phyloP scores from a whole-genome alignment of 1,284 basidiomycete species.

The Phlebopus sp. region DNA sequence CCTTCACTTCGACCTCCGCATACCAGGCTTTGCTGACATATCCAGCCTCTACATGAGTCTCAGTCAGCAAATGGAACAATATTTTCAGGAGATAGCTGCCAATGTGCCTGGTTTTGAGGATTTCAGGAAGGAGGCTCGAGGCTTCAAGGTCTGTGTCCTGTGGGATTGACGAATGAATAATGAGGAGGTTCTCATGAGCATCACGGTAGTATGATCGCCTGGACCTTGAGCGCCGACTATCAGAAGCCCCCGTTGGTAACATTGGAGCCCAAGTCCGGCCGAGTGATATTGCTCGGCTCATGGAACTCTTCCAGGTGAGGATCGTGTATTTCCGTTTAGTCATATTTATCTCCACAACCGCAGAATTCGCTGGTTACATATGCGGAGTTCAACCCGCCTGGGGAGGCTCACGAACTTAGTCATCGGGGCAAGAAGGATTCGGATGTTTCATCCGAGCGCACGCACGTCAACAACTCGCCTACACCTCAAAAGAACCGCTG shows the following conservation, averaged over 20 bases:
- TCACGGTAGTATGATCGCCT: slow-evolving; percentile 61
- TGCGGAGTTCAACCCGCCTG: slow-evolving; percentile 59
- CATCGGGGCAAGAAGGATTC: slow-evolving; percentile 29
- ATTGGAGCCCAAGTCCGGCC: slow-evolving; percentile 54
- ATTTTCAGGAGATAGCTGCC: slow-evolving; percentile 63
- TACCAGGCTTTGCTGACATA: slow-evolving; percentile 80
- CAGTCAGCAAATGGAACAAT: slow-evolving; percentile 77
- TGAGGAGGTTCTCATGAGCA: slow-evolving; percentile 3
- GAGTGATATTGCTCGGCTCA: slow-evolving; percentile 76
- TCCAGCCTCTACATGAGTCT: slow-evolving; percentile 71
- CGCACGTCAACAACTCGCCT: slow-evolving; percentile 34
- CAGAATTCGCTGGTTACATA: slow-evolving; percentile 71
- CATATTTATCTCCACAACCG: background rate
- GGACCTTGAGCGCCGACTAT: slow-evolving; percentile 61
- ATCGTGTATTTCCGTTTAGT: slow-evolving; percentile 3
- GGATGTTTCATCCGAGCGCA: slow-evolving; percentile 33
- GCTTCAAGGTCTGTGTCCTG: slow-evolving; percentile 60
- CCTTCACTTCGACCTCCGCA: slow-evolving; percentile 79
- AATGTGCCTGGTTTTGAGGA: slow-evolving; percentile 64
- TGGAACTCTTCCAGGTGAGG: slow-evolving; percentile 76
- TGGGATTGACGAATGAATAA: slow-evolving; percentile 2
- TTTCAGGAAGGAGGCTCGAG: slow-evolving; percentile 71
- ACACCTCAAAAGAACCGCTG: slow-evolving; percentile 29
- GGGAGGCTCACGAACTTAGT: slow-evolving; percentile 27
- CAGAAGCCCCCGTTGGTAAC: slow-evolving; percentile 38